Base-by-base conservation (phyloP, 2,329 filamentous ascomycete species). In the Xylaria sp. region DNA sequence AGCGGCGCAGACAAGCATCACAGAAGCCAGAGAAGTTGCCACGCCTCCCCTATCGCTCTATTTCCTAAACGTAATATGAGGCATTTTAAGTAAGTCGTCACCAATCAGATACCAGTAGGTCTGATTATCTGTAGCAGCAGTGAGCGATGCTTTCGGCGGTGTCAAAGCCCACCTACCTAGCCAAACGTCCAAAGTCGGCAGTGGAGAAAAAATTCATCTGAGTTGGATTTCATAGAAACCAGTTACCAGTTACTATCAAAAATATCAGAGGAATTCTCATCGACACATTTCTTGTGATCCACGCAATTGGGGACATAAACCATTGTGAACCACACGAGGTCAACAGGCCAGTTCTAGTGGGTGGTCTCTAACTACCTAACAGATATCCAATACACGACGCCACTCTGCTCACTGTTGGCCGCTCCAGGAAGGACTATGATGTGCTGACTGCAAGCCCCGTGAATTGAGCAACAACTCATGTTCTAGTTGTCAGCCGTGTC, bases 261-360 rank as follows among this genome's bases (percentile, higher is more conserved):
- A 18, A 8, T 30, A 4, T 13, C 5, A 23, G 25, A 45, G 20
- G 25, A 28, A 23, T 12, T 56, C 15, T 20, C 30, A 34, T n/a
- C 20, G 18, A 18, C 53, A 43, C 13, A 28, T 39, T 56, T 41
- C 36, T 28, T 8, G 39, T 43, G 9, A 20, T 46, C 10, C 9
- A 46, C 20, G 10, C 3, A 25, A 1, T 25, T 4, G 32, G 18
- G n/a, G 52, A 25, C 28, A 41, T 53, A 64, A 43, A 15, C 12
- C 20, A 15, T 46, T n/a, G 46, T 53, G 28, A 45, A 65, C 30
- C n/a, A 60, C 20, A 55, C 62, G 43, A 64, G 9, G 32, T 32
- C 23, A 13, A 30, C 8, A 20, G 23, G 18, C 18, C 4, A n/a
- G 30, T 15, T 5, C 15, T 39, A 23, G 41, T 23, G 13, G 32